Base-by-base conservation (phyloP, 164 flowering plant genomes). In the Litsea cubeba region DNA sequence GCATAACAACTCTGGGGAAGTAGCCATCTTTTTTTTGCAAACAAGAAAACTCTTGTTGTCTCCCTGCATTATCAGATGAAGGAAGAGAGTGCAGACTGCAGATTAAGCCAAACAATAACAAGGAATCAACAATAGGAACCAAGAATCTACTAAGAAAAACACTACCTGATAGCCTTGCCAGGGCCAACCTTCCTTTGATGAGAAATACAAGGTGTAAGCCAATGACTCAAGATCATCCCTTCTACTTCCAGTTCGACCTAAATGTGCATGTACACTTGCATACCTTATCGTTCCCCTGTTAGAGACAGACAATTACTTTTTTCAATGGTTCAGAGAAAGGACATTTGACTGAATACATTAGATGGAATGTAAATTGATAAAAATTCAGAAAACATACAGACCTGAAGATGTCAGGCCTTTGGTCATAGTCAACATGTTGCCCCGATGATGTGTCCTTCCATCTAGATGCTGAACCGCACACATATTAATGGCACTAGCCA, bases 201-300 rank as follows among this genome's bases (percentile, higher is more conserved):
- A 91, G 91, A 82, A 93, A 91, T 71, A 91, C 50, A 93, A 74
- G 7, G 98, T 91, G 79, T 93, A 93, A 10, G 97, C 97, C 70
- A 93, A 78, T 28, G 98, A 93, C 81, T 93, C 98, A 46, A 93
- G 91, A 78, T 93, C 98, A 83, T 93, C 98, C 81, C 98, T 87
- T 74, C 98, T 84, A 80, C 97, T 91, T 62, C 90, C 95, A 8
- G 97, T 93, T 49, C 98, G 84, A 50, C 96, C 98, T 76, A 93
- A 82, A 84, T 93, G 98, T 46, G 98, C 98, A 86, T 93, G 96
- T 10, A 84, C 94, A 84, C 98, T 93, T 40, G 98, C 97, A 85
- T 93, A 91, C 71, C 96, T 77, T 76, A 91, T 85, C 58, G 98
- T 93, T 73, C 98, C 98, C 82, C 98, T 89, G 86, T 69, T 60